These are phyloP conservation scores for Aspergillus latus DNA, from an alignment of 2,329 filamentous ascomycete genomes.

Conservation along the genomic window DNA sequence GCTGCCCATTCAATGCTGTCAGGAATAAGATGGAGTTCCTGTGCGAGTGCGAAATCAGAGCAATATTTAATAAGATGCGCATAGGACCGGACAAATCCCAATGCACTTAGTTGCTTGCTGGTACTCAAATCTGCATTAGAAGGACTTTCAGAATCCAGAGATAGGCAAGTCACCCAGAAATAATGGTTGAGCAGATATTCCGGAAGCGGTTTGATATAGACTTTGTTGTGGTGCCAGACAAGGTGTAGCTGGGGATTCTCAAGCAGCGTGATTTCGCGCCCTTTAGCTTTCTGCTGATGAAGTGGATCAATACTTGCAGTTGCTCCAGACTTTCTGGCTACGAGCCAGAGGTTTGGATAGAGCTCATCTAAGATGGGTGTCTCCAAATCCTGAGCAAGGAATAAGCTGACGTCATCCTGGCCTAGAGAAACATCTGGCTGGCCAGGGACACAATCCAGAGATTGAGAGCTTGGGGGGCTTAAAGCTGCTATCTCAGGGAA, in stretches of 20 bases:
- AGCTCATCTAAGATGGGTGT: background rate
- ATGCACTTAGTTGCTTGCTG: background rate
- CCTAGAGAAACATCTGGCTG: background rate
- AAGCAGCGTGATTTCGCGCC: slow-evolving; percentile 25
- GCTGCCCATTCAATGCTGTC: background rate
- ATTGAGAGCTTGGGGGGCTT: too few species aligned
- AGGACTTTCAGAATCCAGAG: background rate
- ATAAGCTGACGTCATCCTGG: background rate
- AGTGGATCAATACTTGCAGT: background rate
- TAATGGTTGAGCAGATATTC: slow-evolving; percentile 8
- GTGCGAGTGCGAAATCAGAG: background rate
- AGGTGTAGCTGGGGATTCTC: slow-evolving; percentile 31
- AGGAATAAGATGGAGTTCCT: background rate
- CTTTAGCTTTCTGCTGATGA: slow-evolving; percentile 8
- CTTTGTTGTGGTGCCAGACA: slow-evolving; percentile 27
- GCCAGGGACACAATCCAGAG: too few species aligned
- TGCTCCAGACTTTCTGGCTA: background rate
- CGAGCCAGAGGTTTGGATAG: background rate
- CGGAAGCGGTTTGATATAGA: slow-evolving; percentile 39
- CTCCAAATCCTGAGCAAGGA: background rate
- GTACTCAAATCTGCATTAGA: too few species aligned
- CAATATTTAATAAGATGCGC: background rate
- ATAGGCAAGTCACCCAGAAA: slow-evolving; percentile 10
- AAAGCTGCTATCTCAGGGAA: too few species aligned
- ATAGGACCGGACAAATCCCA: background rate